Evolutionary conservation across 345 rosid genomes (phyloP), one percentile per base, ranked within the genome.

Genomic region (Camelina laxa): DNA sequence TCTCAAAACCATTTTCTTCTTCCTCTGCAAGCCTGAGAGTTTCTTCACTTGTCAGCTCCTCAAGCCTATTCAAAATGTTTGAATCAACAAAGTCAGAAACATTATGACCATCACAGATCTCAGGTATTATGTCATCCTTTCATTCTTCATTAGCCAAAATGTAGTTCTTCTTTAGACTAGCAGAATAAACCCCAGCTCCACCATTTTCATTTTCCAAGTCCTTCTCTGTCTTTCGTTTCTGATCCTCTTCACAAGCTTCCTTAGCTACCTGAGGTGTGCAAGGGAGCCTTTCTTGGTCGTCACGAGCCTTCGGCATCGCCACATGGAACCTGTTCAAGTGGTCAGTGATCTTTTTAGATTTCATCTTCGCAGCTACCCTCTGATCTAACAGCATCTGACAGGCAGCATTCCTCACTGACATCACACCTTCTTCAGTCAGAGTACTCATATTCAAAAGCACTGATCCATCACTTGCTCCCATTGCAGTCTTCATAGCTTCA

Each of bases 181-280:
- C 93, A 68, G 98, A 90, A 69, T 92, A 92, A 33, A 90, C 96
- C 50, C 98, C 96, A 48, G 93, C 96, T 53, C 98, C 95, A 27
- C 98, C 98, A 57, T 90, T 92, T 74, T 92, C 96, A 38, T 92
- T 70, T 79, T 92, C 98, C 85, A 92, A 79, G 55, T 92, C 95
- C 80, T 82, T 90, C 72, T 92, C 98, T 1, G 95, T 90, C 79
- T 89, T 90, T 47, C 86, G 80, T 80, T 80, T 86, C 81, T 24
- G 27, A 24, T 82, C 95, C 79, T 60, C 74, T 47, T 75, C 85
- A 47, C 79, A 83, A 47, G 87, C 88, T 72, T 93, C 72, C 73
- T 77, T 83, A 12, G 84, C 91, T 70, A 79, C 88, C 81, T 81
- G 91, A 66, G 98, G 97, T 31, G 85, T 91, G 77, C 89, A 87